A percentile compares a stretch with the other conserved stretches of the same genome.
Evolutionary conservation across 495 filamentous ascomycete species (phyloP).

Genomic region (Podospora bellae-mahoneyi): DNA sequence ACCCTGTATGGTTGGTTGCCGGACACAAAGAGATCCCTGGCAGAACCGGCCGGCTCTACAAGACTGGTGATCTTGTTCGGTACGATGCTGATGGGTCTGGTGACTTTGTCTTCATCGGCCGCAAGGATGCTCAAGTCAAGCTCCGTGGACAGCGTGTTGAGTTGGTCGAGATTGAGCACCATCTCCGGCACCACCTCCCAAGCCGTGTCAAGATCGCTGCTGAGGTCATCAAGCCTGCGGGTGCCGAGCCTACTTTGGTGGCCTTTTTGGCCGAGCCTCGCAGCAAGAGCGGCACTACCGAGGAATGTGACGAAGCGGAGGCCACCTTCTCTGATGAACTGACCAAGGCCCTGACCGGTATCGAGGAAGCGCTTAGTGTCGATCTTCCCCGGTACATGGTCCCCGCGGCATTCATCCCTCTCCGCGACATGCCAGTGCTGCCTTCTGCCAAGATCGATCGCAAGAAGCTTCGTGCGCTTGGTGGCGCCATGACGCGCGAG

Average conservation of each 20-base stretch:
- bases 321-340: constrained; percentile 12
- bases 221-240: constrained; percentile 43
- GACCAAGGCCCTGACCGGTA: constrained; percentile 2
- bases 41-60: constrained; percentile 29
- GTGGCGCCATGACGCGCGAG: constrained; percentile 23
- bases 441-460: constrained; percentile 51
- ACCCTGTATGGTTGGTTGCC: constrained; percentile 9
- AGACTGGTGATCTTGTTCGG: constrained; percentile 40
- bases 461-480: constrained; percentile 36
- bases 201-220: constrained; percentile 22
- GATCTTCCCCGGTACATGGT: constrained; percentile 55
- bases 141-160: constrained; percentile 39
- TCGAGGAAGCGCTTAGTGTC: constrained; percentile 22
- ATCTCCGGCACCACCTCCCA: constrained; percentile 21
- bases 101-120: constrained; percentile 35
- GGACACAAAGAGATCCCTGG: constrained; percentile 1
- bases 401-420: constrained; percentile 40
- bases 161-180: constrained; percentile 38
- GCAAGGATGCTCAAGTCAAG: constrained; percentile 41
- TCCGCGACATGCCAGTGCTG: constrained; percentile 36
- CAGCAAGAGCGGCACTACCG: neutral
- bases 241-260: constrained; percentile 35
- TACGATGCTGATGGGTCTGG: constrained; percentile 51
- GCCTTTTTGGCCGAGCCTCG: constrained; percentile 18
- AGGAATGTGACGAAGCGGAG: constrained; percentile 8